Evolutionary conservation across 495 filamentous ascomycete species (phyloP), one percentile per base, ranked within the genome.

Genomic region (Oidiodendron maius): DNA sequence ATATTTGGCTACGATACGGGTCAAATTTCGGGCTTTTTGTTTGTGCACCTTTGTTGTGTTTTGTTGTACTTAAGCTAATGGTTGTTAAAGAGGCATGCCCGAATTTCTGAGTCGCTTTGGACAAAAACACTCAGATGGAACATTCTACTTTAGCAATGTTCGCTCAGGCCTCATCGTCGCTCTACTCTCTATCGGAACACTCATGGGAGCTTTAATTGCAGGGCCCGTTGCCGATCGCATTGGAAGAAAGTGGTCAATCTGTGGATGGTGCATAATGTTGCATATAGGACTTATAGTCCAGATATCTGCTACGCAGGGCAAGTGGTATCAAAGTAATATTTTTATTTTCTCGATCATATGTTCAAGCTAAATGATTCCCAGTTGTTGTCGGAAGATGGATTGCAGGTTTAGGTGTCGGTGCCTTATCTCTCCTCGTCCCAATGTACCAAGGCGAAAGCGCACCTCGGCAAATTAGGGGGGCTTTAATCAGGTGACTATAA

Each of bases 381-480:
- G 44, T 53, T 15, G 48, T 56, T 16, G 53, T 78, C 46, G 76
- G 76, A 46, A 69, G 76, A 61, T 68, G 67, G 63, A 68, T 80
- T 22, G 73, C 73, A 26, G 76, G 76, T 65, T 64, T 78, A 1
- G 76, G 76, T 46, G 73, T 80, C 26, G 76, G 76, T 51, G 75
- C 71, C 25, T 62, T 79, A 9, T 75, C 72, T 46, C 68, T 73
- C 46, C 58, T 79, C 25, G 74, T 78, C 26, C 76, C 76, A 51
- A 74, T 79, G 71, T 79, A 75, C 62, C 74, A 75, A 57, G 65
- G 61, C 38, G 75, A 79, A 58, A 74, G 68, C 23, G 70, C 75
- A 42, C 83, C 83, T 26, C 40, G 64, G 39, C 78, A 82, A 57
- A 74, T 87, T 52, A 77, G 83, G 53, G 82, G 82, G 60, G 69